Conservation (phyloP, 768 basidiomycete genomes). For the Pisolithus marmoratus region DNA sequence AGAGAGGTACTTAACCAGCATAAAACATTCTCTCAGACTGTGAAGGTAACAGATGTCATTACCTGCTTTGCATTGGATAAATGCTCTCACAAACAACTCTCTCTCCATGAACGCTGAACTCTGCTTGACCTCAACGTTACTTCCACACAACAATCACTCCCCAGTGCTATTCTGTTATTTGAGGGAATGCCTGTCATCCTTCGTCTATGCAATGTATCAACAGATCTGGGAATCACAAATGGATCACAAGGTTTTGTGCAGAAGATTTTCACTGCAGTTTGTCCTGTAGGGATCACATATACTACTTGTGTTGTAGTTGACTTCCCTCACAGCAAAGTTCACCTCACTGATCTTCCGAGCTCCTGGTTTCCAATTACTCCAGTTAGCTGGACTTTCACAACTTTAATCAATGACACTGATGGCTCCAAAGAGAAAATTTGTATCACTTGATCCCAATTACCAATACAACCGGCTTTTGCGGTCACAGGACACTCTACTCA, state of each 20-base stretch:
- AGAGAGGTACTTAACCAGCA: not conserved
- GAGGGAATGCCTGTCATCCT: conserved; percentile 29
- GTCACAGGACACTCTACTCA: conserved; percentile 28
- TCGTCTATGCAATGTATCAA: conserved; percentile 18
- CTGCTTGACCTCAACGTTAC: not conserved
- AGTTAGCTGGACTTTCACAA: conserved; percentile 3
- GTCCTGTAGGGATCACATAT: not conserved
- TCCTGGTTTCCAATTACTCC: conserved; percentile 14
- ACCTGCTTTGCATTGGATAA: not conserved
- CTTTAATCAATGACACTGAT: no score
- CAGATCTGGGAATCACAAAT: conserved; percentile 27
- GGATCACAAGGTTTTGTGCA: conserved; percentile 22
- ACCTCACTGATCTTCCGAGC: conserved; percentile 10
- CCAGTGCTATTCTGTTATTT: conserved; percentile 18
- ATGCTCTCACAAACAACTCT: no score
- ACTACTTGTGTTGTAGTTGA: not conserved
- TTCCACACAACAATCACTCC: not conserved
- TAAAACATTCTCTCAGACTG: no score
- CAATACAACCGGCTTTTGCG: conserved; percentile 25
- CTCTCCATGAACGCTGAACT: not conserved
- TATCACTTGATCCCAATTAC: conserved; percentile 13
- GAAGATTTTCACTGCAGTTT: conserved; percentile 1
- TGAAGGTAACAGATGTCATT: no score
- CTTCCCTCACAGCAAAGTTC: conserved; percentile 17
- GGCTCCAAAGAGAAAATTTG: not conserved